Percentiles rank a stretch among this genome's conserved stretches.
Evolutionary conservation across 495 filamentous ascomycete species (phyloP).

Genomic region (Xylaria palmicola): DNA sequence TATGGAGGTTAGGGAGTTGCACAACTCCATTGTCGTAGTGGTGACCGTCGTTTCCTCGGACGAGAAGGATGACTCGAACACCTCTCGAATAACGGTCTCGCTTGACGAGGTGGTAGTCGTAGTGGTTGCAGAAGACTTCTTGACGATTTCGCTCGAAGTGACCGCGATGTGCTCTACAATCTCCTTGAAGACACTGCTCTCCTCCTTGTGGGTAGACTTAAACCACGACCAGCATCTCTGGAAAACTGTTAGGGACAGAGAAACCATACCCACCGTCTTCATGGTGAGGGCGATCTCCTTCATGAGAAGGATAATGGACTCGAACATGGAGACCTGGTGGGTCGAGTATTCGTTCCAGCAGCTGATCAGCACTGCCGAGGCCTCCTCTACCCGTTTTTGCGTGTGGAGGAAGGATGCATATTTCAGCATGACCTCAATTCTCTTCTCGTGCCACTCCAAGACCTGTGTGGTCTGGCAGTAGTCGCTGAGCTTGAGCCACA

Average conservation of each 20-base stretch:
- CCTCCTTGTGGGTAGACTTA: constrained; percentile 7
- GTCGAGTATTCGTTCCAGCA: constrained; percentile 9
- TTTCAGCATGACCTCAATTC: constrained; percentile 5
- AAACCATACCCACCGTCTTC: not conserved
- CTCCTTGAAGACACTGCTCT: constrained; percentile 9
- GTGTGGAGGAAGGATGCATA: constrained; percentile 5
- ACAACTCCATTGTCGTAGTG: not conserved
- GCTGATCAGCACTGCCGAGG: constrained; percentile 8
- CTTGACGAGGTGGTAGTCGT: not conserved
- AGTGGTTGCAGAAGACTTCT: not conserved
- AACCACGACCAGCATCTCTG: constrained; percentile 13
- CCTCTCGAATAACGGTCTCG: constrained; percentile 10
- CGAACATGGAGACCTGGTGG: constrained; percentile 10
- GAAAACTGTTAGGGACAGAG: constrained; percentile 6
- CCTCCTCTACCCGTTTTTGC: not conserved
- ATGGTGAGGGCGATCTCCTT: constrained; percentile 4
- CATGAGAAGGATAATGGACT: constrained; percentile 9
- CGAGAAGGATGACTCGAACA: constrained; percentile 5
- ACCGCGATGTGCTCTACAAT: constrained; percentile 5
- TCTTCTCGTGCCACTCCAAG: constrained; percentile 4
- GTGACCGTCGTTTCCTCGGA: constrained; percentile 6
- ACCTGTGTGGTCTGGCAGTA: not conserved
- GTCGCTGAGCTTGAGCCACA: constrained; percentile 11
- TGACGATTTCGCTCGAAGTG: constrained; percentile 6
- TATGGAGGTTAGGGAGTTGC: constrained; percentile 1